A percentile compares a stretch with the other conserved stretches of the same genome.
Evolutionary conservation across 768 basidiomycete species (phyloP).

Genomic region (Phylloporus arenicola): DNA sequence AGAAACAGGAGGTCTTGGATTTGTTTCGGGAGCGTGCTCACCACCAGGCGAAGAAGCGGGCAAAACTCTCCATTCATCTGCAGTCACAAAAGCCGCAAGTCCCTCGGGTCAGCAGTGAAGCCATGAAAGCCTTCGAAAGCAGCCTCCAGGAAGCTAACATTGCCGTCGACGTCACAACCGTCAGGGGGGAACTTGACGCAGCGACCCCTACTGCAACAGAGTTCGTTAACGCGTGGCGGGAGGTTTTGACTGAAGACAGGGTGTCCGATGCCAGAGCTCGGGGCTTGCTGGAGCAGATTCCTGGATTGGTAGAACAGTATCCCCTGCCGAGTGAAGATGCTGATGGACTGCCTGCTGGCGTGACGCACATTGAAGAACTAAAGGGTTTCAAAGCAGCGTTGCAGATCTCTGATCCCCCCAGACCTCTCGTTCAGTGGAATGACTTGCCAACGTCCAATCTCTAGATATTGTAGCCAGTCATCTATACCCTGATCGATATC

Average conservation of each 20-base stretch:
- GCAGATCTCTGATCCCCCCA: constrained; percentile 48
- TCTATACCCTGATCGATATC: background rate
- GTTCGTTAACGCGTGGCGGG: constrained; percentile 62
- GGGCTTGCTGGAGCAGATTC: constrained; percentile 50
- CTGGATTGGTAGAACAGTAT: constrained; percentile 49
- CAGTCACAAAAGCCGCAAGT: constrained; percentile 60
- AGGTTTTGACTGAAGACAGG: constrained; percentile 36
- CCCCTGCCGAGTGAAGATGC: constrained; percentile 51
- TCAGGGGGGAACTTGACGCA: constrained; percentile 49
- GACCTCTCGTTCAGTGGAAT: constrained; percentile 67
- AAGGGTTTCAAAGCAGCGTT: constrained; percentile 61
- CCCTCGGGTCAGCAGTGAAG: constrained; percentile 58
- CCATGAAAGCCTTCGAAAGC: constrained; percentile 56
- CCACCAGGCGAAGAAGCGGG: constrained; percentile 59
- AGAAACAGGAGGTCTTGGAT: constrained; percentile 67
- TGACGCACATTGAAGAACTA: constrained; percentile 60
- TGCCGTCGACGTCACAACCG: constrained; percentile 44
- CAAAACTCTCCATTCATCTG: constrained; percentile 83
- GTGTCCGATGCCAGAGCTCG: constrained; percentile 37
- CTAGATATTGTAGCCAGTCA: constrained; percentile 25
- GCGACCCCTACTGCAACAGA: constrained; percentile 52
- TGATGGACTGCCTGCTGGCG: constrained; percentile 41
- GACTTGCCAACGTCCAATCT: constrained; percentile 62
- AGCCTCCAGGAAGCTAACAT: constrained; percentile 45
- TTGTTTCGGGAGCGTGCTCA: constrained; percentile 69